A percentile compares a stretch with the other conserved stretches of the same genome.
Conservation (phyloP, 352 stramenopile species). For the Thraustotheca clavata region DNA sequence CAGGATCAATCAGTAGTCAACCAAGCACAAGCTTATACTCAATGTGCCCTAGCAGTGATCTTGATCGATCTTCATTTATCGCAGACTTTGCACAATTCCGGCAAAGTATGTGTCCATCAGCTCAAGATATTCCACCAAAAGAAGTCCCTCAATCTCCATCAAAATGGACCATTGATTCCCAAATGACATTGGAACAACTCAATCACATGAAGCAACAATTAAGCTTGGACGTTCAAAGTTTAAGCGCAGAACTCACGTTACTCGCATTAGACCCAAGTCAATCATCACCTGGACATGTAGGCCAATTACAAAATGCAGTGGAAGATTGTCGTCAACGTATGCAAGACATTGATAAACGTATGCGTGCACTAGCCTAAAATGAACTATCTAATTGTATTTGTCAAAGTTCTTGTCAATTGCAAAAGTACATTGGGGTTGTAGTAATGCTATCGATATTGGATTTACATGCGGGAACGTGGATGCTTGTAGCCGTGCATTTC, state of each 20-base stretch:
- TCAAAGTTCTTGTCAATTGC: no score
- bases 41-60: conserved; percentile 3
- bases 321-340: not conserved
- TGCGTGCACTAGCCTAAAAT: not conserved
- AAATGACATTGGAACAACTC: not conserved
- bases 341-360: not conserved
- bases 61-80: conserved; percentile 18
- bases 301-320: not conserved
- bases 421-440: not conserved
- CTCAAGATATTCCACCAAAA: not conserved
- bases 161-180: not conserved
- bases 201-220: conserved; percentile 4
- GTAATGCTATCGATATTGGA: not conserved
- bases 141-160: not conserved
- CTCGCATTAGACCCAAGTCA: conserved; percentile 8
- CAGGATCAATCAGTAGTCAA: not conserved
- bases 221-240: conserved; percentile 8
- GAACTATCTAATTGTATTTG: not conserved
- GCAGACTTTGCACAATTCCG: conserved; percentile 14
- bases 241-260: conserved; percentile 10
- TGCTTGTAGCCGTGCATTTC: conserved; percentile 85
- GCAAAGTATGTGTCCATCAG: not conserved
- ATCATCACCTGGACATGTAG: not conserved
- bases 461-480: conserved; percentile 77
- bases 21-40: conserved; percentile 6